Evolutionary conservation across 805 yeast species (phyloP), one percentile per base, ranked within the genome.

Genomic region (Metahyphopichia silvanorum): DNA sequence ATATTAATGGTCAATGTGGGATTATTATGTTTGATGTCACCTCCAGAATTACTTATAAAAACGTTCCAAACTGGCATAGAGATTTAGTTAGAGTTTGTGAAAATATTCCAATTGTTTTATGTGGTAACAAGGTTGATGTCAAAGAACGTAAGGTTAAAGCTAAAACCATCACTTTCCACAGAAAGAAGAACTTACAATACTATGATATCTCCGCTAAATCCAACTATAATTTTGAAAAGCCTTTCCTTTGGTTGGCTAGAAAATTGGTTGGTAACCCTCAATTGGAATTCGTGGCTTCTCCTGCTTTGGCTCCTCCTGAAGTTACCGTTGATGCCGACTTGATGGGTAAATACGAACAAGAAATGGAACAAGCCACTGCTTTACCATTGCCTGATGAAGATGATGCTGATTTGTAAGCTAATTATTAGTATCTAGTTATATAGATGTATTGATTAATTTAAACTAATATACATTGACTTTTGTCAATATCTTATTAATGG

Each of bases 51-150:
- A 93, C 98, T 52, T 93, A 93, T 77, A 93, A 93, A 78, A 93
- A 93, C 71, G 99, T 93, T 65, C 98, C 99, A 68, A 94, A 93
- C 86, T 93, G 99, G 99, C 97, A 94, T 83, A 85, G 98, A 76
- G 99, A 93, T 71, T 79, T 93, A 63, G 97, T 93, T 46, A 87
- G 99, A 75, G 99, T 93, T 46, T 93, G 99, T 76, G 99, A 93
- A 76, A 93, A 91, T 81, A 93, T 93, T 55, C 99, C 99, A 57
- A 93, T 93, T 57, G 99, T 93, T 42, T 77, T 93, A 51, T 87
- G 96, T 76, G 99, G 99, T 74, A 93, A 93, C 85, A 93, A 93
- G 76, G 99, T 93, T 55, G 99, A 93, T 68, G 98, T 93, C 52
- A 93, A 93, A 79, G 99, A 93, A 77, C 86, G 99, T 73, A 93